Conservation (phyloP, 78 protist species). For the Parvularia atlantis region DNA sequence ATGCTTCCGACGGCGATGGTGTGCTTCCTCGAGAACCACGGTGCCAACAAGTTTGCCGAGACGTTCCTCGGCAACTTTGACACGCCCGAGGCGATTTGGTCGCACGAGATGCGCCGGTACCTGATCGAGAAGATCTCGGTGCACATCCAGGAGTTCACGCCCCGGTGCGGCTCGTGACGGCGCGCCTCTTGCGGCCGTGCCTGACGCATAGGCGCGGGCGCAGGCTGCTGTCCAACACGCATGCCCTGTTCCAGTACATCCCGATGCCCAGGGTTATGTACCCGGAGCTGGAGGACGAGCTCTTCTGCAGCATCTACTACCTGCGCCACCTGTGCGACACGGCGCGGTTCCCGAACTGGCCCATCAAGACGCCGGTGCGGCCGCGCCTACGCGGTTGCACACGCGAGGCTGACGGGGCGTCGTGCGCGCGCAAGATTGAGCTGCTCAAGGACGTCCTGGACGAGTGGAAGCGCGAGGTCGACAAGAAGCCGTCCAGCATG, state of each 20-base stretch:
- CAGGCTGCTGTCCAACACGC: conserved; percentile 45
- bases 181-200: too few relatives aligned
- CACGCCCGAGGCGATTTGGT: conserved; percentile 76
- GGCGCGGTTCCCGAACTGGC: conserved; percentile 63
- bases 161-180: too few relatives aligned
- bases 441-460: conserved; percentile 36
- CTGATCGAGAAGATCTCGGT: conserved; percentile 67
- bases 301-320: conserved; percentile 66
- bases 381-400: conserved; percentile 7
- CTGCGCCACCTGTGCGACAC: conserved; percentile 64
- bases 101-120: conserved; percentile 50
- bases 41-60: conserved; percentile 58
- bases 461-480: conserved; percentile 40
- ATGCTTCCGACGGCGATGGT: conserved; percentile 69
- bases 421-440: background rate
- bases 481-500: conserved; percentile 33
- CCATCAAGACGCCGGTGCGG: conserved; percentile 30
- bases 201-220: too few relatives aligned
- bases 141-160: conserved; percentile 63
- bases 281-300: conserved; percentile 57
- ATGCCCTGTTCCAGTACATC: conserved; percentile 43
- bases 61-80: conserved; percentile 68
- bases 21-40: conserved; percentile 50
- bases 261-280: conserved; percentile 57
- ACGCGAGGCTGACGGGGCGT: background rate